Conservation (phyloP, 306 rosid genomes). For the Medicago ruthenica region DNA sequence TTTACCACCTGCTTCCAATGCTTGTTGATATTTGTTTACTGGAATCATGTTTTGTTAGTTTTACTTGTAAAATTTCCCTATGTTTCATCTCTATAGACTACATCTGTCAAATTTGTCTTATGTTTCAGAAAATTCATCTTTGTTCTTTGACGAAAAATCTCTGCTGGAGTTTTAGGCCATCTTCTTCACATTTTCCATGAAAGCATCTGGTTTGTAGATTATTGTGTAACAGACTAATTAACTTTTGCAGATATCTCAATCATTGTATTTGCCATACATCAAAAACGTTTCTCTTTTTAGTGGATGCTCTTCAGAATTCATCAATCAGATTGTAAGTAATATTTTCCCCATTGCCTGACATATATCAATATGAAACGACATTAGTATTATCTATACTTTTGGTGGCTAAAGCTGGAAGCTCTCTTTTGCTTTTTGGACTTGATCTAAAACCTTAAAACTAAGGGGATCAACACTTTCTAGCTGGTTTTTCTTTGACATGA, state of each 20-base stretch:
- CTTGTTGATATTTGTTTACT: constrained; percentile 14
- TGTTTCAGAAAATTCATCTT: not conserved
- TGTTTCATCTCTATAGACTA: constrained; percentile 7
- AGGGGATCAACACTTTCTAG: not conserved
- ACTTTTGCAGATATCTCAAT: constrained; percentile 78
- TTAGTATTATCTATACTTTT: constrained; percentile 1
- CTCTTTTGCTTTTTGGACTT: constrained; percentile 19
- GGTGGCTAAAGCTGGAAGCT: not conserved
- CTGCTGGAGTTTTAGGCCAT: constrained; percentile 15
- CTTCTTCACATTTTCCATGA: constrained; percentile 14
- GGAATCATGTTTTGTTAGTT: constrained; percentile 35
- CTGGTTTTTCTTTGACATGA: not conserved
- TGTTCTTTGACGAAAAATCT: not conserved
- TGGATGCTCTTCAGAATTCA: constrained; percentile 85
- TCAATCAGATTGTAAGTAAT: constrained; percentile 87
- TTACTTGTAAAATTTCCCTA: constrained; percentile 6
- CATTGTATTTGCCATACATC: constrained; percentile 68
- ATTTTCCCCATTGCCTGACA: constrained; percentile 11
- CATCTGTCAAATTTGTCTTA: constrained; percentile 19
- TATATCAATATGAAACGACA: constrained; percentile 30
- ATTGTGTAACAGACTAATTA: constrained; percentile 20
- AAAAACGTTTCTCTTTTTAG: constrained; percentile 70
- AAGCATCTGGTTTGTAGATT: constrained; percentile 10
- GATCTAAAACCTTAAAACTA: constrained; percentile 30
- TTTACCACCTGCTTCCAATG: constrained; percentile 4